phyloP scores from a whole-genome alignment of 352 stramenopile species.

The Phytophthora macrochlamydospora region DNA sequence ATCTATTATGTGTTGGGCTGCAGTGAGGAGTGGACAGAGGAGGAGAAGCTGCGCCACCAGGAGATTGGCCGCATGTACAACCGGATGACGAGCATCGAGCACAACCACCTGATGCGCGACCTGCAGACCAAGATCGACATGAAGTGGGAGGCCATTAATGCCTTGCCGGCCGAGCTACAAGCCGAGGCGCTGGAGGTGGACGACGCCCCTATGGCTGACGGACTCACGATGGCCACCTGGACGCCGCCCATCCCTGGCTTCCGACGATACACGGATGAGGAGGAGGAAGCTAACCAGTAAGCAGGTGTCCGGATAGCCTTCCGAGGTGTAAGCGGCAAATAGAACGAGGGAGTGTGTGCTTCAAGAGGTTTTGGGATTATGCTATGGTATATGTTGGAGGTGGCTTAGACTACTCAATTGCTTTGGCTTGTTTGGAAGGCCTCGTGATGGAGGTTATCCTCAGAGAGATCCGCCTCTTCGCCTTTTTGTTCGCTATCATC shows the following conservation, averaged over 20 bases:
- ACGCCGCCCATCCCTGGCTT: conserved; percentile 89
- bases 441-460: conserved; percentile 10
- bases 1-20: conserved; percentile 13
- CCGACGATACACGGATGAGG: conserved; percentile 80
- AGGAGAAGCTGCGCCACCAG: conserved; percentile 77
- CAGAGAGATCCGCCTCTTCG: conserved; percentile 15
- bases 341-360: conserved; percentile 26
- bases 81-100: conserved; percentile 74
- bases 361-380: conserved; percentile 10
- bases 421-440: neutral
- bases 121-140: conserved; percentile 93
- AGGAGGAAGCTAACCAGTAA: conserved; percentile 30
- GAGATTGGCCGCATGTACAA: conserved; percentile 88
- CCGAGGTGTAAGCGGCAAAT: conserved; percentile 24
- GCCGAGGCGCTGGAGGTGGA: conserved; percentile 80
- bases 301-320: conserved; percentile 23
- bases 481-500: conserved; percentile 6
- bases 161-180: conserved; percentile 80
- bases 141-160: conserved; percentile 91
- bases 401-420: too few species aligned
- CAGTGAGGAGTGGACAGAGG: conserved; percentile 80
- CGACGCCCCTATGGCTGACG: conserved; percentile 59
- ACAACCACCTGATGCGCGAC: conserved; percentile 90
- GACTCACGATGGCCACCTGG: conserved; percentile 81
- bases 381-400: conserved; percentile 17